Base-by-base conservation (phyloP, 331 rosid genomes). In the Malus hybrid region DNA sequence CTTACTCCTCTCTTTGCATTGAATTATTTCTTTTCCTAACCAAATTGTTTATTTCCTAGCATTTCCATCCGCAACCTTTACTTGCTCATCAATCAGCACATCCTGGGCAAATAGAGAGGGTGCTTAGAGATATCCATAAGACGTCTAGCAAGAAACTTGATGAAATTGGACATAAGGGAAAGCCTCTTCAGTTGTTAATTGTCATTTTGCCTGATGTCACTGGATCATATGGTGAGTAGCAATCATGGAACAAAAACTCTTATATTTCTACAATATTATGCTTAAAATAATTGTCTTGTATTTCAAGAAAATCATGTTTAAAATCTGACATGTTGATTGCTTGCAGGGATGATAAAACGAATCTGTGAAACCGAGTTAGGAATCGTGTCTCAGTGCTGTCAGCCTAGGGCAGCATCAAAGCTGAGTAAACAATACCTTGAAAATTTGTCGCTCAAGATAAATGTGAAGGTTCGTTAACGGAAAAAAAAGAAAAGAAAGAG, bases 401-500 rank as follows among this genome's bases (percentile, higher is more conserved):
- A 75, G 8, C 90, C 90, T 4, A 82, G 1, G 73, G 75, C 74
- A 65, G 86, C 79, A 5, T 22, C 22, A 2, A 82, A 71, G 65
- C 77, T 68, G 9, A 82, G 32, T 46, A 73, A 11, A 60, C 86
- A 84, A 11, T 87, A 87, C 24, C 73, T 87, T 22, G 90, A 87
- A 50, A 87, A 87, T 77, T 33, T 93, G 48, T 10, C 97, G 2
- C 87, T 93, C 1, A 93, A 93, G 80, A 87, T 93, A 4, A 87
- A 81, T 52, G 83, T 79, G 6, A 86, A 84, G 85, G 90, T 83
- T 65, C 14, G 48, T 42, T 39, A 9, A 39, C 4, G 44, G 12
- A 39, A 39, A 39, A 39, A 36, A 7, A 36, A 2, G 0, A 36
- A 0, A 34, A 34, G 10, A 8, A 9, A 39, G 12, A 39, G 44